Evolutionary conservation across 2,329 filamentous ascomycete species (phyloP).

Genomic region (Chaetomiaceae sp.): DNA sequence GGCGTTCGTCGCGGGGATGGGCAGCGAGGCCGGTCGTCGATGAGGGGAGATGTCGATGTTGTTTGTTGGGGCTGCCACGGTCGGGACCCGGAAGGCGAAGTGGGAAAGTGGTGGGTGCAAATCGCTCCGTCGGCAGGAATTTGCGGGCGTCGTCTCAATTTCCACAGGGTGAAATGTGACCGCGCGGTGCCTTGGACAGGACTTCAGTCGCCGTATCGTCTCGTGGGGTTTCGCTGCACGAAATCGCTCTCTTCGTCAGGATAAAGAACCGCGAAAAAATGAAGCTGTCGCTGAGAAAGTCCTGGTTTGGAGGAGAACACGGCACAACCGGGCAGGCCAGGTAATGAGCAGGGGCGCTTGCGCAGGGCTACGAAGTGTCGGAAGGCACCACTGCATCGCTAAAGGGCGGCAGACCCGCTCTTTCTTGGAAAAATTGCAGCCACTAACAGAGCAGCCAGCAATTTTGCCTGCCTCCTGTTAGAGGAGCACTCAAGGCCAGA

Average conservation of each 20-base stretch:
- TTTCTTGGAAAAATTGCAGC: conserved; percentile 21
- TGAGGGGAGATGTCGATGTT: conserved; percentile 12
- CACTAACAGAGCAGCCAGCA: conserved; percentile 3
- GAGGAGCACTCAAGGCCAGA: neutral
- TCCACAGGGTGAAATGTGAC: conserved; percentile 15
- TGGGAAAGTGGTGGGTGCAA: conserved; percentile 19
- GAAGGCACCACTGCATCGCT: conserved; percentile 13
- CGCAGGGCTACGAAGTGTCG: conserved; percentile 18
- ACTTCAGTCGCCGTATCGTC: conserved; percentile 23
- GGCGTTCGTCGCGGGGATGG: conserved; percentile 20
- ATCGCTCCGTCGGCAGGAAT: conserved; percentile 21
- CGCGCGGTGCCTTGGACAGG: conserved; percentile 19
- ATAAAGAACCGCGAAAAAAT: conserved; percentile 22
- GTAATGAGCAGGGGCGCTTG: conserved; percentile 20
- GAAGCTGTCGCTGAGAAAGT: conserved; percentile 22
- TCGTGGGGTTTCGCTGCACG: conserved; percentile 16
- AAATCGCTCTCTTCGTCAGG: conserved; percentile 16
- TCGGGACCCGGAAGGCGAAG: conserved; percentile 16
- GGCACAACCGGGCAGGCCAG: conserved; percentile 17
- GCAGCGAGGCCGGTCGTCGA: conserved; percentile 21
- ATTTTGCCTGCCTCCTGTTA: conserved; percentile 12
- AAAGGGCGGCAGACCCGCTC: conserved; percentile 4
- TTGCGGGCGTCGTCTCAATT: conserved; percentile 22
- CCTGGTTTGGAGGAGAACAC: conserved; percentile 22
- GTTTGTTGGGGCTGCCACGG: conserved; percentile 22